Evolutionary conservation across 164 flowering plant species (phyloP).

Genomic region (Amborella trichopoda): DNA sequence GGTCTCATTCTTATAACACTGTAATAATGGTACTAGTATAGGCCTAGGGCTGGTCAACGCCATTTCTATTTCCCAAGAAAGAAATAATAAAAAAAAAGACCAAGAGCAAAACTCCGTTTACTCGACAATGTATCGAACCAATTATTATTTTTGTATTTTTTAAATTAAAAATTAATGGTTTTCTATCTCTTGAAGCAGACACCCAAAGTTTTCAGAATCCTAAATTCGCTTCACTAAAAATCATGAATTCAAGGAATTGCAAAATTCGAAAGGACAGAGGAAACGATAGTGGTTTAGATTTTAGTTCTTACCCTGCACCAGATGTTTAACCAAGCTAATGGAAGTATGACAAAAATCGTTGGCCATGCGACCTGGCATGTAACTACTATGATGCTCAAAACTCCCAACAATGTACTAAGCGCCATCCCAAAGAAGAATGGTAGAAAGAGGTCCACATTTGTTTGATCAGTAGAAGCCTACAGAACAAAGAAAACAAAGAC

Average conservation of each 20-base stretch:
- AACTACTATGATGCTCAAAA: conserved; percentile 60
- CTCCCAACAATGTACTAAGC: conserved; percentile 47
- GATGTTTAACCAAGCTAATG: conserved; percentile 63
- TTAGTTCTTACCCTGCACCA: conserved; percentile 84
- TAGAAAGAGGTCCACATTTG: conserved; percentile 64
- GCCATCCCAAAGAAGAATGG: conserved; percentile 48
- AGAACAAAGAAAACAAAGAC: no score
- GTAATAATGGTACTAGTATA: no score
- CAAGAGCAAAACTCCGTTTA: no score
- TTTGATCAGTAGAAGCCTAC: conserved; percentile 89
- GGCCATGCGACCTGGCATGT: conserved; percentile 96
- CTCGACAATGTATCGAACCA: no score
- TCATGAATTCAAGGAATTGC: background rate
- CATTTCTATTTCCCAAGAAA: no score
- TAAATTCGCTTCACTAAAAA: background rate
- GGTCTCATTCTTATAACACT: no score
- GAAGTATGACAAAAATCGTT: conserved; percentile 52
- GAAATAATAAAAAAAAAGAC: no score
- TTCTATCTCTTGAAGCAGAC: background rate
- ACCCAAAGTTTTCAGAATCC: background rate
- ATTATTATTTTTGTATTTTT: no score
- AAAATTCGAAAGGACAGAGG: background rate
- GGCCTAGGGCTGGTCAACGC: no score
- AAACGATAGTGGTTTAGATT: background rate
- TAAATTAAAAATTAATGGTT: background rate